Percentiles rank a stretch among this genome's conserved stretches.
Conservation (phyloP, 805 yeast genomes). For the Lipomyces kockii region DNA sequence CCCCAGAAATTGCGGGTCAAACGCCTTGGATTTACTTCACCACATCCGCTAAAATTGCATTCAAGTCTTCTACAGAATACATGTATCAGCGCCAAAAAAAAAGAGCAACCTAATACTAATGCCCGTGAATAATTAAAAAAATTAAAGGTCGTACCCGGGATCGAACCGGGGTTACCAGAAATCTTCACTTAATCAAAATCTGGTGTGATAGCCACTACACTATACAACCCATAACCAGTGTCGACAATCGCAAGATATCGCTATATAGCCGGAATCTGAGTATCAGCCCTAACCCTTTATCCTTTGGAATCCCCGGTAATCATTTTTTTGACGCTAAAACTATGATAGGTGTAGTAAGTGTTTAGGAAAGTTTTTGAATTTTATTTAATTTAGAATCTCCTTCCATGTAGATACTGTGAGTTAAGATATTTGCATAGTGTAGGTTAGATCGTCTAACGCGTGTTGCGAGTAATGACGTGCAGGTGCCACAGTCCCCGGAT, state of each 20-base stretch:
- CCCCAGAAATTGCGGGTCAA: not conserved
- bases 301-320: no score
- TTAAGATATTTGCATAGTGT: no score
- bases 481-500: not conserved
- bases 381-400: no score
- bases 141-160: constrained; percentile 39
- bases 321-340: no score
- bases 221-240: constrained; percentile 29
- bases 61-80: no score
- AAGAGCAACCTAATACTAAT: no score
- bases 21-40: not conserved
- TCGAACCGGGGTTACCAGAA: constrained; percentile 40
- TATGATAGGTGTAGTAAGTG: no score
- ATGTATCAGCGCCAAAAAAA: no score
- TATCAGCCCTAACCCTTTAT: no score
- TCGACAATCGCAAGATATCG: not conserved
- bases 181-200: constrained; percentile 30
- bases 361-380: no score
- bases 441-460: not conserved
- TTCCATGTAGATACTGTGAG: not conserved
- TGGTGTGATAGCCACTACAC: constrained; percentile 40
- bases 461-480: not conserved
- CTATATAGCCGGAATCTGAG: not conserved
- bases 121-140: not conserved
- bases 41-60: no score